Conservation (phyloP, 148 eudicot genomes). For the Rhododendron henanense region DNA sequence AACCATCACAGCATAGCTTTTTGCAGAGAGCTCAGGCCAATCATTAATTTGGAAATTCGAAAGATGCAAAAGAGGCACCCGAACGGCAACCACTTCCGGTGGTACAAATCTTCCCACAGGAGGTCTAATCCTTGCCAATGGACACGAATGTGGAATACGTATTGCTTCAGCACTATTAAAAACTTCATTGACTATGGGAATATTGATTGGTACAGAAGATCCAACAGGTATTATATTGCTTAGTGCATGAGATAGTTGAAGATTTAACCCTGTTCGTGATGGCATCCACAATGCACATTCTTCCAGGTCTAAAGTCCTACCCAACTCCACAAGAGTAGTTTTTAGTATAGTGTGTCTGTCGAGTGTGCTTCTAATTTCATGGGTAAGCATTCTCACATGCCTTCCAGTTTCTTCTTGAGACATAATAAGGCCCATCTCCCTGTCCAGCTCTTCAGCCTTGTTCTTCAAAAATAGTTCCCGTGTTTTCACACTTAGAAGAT, state of each 20-base stretch:
- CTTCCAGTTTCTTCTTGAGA: conserved; percentile 90
- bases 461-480: conserved; percentile 64
- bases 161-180: conserved; percentile 59
- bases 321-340: conserved; percentile 82
- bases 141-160: conserved; percentile 55
- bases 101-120: conserved; percentile 42
- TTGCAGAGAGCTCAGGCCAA: conserved; percentile 66
- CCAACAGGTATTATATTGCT: conserved; percentile 60
- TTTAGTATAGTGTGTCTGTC: conserved; percentile 72
- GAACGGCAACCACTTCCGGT: conserved; percentile 77
- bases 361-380: conserved; percentile 89
- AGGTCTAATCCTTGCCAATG: conserved; percentile 53
- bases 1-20: conserved; percentile 85
- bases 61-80: conserved; percentile 77
- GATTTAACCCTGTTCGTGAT: conserved; percentile 54
- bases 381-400: conserved; percentile 92
- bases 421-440: conserved; percentile 84
- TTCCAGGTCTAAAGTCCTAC: conserved; percentile 68
- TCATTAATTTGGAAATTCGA: conserved; percentile 71
- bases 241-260: conserved; percentile 66
- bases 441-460: conserved; percentile 84
- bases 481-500: conserved; percentile 76
- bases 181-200: conserved; percentile 53
- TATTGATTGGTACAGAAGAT: conserved; percentile 58
- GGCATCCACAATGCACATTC: conserved; percentile 97